phyloP scores from a whole-genome alignment of 2,329 filamentous ascomycete genomes.

The Cladophialophora exuberans region DNA sequence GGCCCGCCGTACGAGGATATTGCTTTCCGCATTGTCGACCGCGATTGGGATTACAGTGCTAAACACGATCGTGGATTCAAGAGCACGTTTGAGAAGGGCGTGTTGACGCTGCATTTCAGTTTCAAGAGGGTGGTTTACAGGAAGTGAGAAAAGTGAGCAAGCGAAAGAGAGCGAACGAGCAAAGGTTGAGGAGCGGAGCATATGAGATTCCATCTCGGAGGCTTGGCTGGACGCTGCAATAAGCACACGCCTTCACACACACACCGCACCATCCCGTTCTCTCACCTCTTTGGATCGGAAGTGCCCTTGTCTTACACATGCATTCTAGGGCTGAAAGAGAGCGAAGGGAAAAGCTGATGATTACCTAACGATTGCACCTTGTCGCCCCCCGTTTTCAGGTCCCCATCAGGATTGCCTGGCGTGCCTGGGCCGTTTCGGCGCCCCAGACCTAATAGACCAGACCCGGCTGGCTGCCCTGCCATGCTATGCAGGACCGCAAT shows the following conservation, averaged over 20 bases:
- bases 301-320: neutral
- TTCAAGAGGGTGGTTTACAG: conserved; percentile 82
- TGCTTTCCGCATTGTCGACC: conserved; percentile 95
- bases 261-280: no score
- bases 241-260: no score
- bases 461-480: no score
- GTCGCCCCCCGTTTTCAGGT: no score
- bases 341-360: no score
- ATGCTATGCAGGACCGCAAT: no score
- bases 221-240: no score
- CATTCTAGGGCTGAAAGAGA: neutral
- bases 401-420: no score
- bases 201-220: no score
- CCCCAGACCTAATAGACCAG: no score
- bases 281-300: neutral
- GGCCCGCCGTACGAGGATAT: conserved; percentile 96
- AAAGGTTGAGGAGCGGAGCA: neutral
- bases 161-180: neutral
- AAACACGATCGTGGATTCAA: conserved; percentile 93
- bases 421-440: no score
- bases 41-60: conserved; percentile 98
- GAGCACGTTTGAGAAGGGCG: conserved; percentile 97
- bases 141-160: conserved; percentile 40
- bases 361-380: no score
- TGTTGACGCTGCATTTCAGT: conserved; percentile 94